Evolutionary conservation across 352 stramenopile genomes (phyloP).

Genomic region (Phytophthora chlamydospora): DNA sequence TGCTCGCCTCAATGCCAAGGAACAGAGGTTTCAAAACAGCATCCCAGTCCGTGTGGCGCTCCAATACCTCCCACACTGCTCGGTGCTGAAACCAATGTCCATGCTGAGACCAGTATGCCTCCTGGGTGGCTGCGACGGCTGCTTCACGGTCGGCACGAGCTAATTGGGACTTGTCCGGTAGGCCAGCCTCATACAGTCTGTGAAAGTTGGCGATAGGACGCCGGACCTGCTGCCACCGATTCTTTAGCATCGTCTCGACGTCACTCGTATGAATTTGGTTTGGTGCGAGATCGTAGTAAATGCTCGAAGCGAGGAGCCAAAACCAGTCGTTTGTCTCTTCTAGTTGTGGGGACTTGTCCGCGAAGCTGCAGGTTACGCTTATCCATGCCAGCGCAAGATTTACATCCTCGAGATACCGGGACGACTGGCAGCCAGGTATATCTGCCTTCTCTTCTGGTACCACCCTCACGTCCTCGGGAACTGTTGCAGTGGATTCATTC

Average conservation of each 20-base stretch:
- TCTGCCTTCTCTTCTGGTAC: neutral
- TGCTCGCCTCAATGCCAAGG: too few species aligned
- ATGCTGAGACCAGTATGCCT: constrained; percentile 1
- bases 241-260: constrained; percentile 7
- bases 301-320: constrained; percentile 14
- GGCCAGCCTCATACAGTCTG: constrained; percentile 4
- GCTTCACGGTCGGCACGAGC: constrained; percentile 1
- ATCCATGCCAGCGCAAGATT: constrained; percentile 17
- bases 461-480: neutral
- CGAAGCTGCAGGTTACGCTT: constrained; percentile 15
- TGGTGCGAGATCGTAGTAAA: constrained; percentile 11
- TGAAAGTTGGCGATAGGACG: constrained; percentile 6
- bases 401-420: neutral
- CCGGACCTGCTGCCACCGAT: neutral
- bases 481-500: neutral
- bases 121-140: neutral
- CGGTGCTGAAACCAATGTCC: constrained; percentile 18
- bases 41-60: constrained; percentile 15
- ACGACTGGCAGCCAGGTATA: neutral
- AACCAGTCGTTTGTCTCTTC: constrained; percentile 19
- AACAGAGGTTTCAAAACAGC: constrained; percentile 6
- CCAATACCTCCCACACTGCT: constrained; percentile 14
- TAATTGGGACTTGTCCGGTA: neutral
- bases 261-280: neutral
- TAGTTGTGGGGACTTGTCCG: constrained; percentile 1